phyloP scores from a whole-genome alignment of 2,329 filamentous ascomycete genomes.

The Hypoxylon sp. region DNA sequence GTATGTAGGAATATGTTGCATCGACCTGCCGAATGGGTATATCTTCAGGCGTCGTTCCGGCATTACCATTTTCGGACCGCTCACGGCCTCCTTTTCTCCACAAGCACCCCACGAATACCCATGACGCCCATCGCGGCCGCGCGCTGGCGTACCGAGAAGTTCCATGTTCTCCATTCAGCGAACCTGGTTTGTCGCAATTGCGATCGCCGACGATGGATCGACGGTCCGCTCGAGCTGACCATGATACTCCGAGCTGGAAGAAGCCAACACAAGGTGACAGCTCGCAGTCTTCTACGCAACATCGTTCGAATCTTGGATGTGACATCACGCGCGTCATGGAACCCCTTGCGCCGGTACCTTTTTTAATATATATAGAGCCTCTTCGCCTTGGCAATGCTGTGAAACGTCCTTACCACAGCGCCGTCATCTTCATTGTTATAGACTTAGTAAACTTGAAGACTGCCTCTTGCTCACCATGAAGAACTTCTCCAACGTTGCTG shows the following conservation, averaged over 20 bases:
- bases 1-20: constrained; percentile 27
- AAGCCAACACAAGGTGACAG: constrained; percentile 10
- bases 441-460: constrained; percentile 10
- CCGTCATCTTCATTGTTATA: constrained; percentile 18
- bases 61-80: constrained; percentile 43
- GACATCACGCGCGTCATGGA: constrained; percentile 29
- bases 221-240: constrained; percentile 38
- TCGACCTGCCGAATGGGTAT: constrained; percentile 40
- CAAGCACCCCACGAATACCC: constrained; percentile 38
- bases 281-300: constrained; percentile 7
- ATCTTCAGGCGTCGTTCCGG: constrained; percentile 37
- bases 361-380: constrained; percentile 39
- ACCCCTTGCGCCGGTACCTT: constrained; percentile 22
- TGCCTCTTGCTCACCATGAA: constrained; percentile 53
- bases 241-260: constrained; percentile 11
- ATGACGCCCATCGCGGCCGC: constrained; percentile 23
- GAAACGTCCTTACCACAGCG: constrained; percentile 17
- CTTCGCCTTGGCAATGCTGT: constrained; percentile 25
- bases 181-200: constrained; percentile 15
- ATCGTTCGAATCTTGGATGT: constrained; percentile 9
- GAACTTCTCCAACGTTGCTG: constrained; percentile 51
- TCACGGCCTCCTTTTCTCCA: constrained; percentile 42
- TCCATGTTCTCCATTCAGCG: constrained; percentile 10
- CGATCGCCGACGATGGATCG: constrained; percentile 44
- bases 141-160: constrained; percentile 15